These are phyloP conservation scores for Hypoxylon sp. DNA, from an alignment of 2,329 filamentous ascomycete species.

Conservation along the genomic window DNA sequence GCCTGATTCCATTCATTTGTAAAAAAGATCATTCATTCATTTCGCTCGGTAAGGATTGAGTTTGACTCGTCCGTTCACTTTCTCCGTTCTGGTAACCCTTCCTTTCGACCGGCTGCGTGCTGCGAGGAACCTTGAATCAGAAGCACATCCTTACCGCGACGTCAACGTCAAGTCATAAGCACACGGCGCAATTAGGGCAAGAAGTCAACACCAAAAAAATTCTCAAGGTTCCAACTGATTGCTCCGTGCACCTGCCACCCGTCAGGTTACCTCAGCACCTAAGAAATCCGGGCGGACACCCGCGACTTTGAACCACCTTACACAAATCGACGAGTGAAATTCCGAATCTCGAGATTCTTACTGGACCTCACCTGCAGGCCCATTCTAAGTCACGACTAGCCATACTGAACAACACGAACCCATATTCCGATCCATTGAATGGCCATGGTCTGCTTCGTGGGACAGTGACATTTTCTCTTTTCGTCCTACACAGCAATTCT, in stretches of 20 bases:
- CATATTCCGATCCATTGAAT: constrained; percentile 22
- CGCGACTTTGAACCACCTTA: constrained; percentile 35
- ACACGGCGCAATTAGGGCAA: constrained; percentile 15
- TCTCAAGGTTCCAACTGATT: background rate
- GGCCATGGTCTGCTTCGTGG: constrained; percentile 36
- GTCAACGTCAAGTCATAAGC: constrained; percentile 26
- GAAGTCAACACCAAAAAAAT: background rate
- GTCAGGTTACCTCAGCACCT: constrained; percentile 17
- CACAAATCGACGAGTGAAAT: constrained; percentile 31
- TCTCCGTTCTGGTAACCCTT: constrained; percentile 21
- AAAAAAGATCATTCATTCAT: constrained; percentile 18
- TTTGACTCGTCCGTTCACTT: constrained; percentile 19
- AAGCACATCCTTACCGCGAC: constrained; percentile 5
- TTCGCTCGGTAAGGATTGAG: constrained; percentile 25
- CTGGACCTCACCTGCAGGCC: constrained; percentile 12
- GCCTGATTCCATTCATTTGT: constrained; percentile 32
- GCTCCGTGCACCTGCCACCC: constrained; percentile 4
- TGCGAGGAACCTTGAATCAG: constrained; percentile 22
- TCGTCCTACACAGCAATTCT: constrained; percentile 29
- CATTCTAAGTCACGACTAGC: constrained; percentile 1
- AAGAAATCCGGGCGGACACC: constrained; percentile 24
- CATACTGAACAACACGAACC: constrained; percentile 28
- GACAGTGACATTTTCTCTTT: constrained; percentile 35
- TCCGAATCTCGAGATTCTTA: constrained; percentile 29
- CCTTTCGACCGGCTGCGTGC: constrained; percentile 18